These are phyloP conservation scores for Cryptococcus amylolentus DNA, from an alignment of 1,284 basidiomycete species.

Conservation along the genomic window DNA sequence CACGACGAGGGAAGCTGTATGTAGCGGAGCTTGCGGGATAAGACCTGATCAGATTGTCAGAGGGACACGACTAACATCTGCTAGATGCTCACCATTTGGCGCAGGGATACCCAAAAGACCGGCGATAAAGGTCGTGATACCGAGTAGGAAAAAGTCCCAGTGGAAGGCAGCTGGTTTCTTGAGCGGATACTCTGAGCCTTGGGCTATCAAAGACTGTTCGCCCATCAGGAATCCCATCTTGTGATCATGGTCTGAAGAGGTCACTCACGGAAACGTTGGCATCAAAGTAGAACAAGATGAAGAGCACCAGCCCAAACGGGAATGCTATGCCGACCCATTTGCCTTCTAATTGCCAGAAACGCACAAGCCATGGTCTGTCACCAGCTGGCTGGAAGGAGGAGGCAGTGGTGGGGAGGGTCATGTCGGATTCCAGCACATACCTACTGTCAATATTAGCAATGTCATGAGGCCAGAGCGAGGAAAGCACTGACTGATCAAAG, in stretches of 20 bases:
- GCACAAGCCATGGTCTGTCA: conserved; percentile 77
- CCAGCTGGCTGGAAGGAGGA: conserved; percentile 69
- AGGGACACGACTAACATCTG: neutral
- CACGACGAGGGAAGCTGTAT: conserved; percentile 79
- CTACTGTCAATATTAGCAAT: conserved; percentile 10
- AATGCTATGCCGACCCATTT: conserved; percentile 80
- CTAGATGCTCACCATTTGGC: conserved; percentile 65
- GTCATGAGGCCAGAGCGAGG: neutral
- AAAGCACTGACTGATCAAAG: conserved; percentile 54
- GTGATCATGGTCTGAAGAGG: neutral
- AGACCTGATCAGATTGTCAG: conserved; percentile 49
- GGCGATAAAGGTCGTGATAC: conserved; percentile 86
- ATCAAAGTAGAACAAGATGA: conserved; percentile 54
- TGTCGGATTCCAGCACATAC: conserved; percentile 55
- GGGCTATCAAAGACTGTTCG: conserved; percentile 78
- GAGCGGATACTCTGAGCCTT: conserved; percentile 84
- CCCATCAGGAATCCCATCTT: neutral
- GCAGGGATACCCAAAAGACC: conserved; percentile 88
- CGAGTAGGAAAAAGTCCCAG: conserved; percentile 74
- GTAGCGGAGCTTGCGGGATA: conserved; percentile 94
- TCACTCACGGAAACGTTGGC: conserved; percentile 47
- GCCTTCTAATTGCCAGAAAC: conserved; percentile 83
- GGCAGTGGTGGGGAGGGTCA: conserved; percentile 63
- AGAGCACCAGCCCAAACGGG: conserved; percentile 54
- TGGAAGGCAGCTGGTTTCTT: conserved; percentile 91